Percentiles rank a stretch among this genome's conserved stretches.
Evolutionary conservation across 2,329 filamentous ascomycete genomes (phyloP).

Genomic region (Torrubiella hemipterigena): DNA sequence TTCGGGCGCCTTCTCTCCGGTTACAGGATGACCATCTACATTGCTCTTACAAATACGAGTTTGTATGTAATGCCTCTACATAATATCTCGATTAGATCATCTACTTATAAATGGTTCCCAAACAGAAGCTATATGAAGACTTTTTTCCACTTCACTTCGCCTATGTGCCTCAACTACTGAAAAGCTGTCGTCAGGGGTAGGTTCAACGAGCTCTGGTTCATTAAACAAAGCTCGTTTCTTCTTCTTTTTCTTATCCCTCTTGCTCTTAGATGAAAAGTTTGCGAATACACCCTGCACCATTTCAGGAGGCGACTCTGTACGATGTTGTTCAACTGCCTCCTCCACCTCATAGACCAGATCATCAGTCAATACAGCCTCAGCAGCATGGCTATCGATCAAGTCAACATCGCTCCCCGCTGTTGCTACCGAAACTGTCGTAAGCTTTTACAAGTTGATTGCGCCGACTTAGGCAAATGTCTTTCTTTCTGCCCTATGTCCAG

Average conservation of each 20-base stretch:
- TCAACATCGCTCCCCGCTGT: constrained; percentile 1
- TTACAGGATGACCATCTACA: constrained; percentile 20
- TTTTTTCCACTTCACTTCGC: constrained; percentile 1
- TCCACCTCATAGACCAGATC: not conserved
- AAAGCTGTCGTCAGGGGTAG: constrained; percentile 1
- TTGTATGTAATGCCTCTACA: no score
- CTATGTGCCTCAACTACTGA: not conserved
- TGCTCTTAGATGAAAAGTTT: not conserved
- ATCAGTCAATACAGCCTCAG: constrained; percentile 1
- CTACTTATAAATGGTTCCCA: no score
- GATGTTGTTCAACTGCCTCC: not conserved
- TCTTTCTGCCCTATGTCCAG: no score
- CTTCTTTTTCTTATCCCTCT: constrained; percentile 1
- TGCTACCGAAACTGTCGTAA: constrained; percentile 1
- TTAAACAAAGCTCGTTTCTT: not conserved
- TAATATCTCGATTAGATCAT: no score
- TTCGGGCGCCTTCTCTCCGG: constrained; percentile 25
- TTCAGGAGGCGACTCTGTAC: not conserved
- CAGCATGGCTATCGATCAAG: constrained; percentile 1
- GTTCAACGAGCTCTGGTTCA: constrained; percentile 2
- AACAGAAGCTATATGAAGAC: not conserved
- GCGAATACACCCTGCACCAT: not conserved
- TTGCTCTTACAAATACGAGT: constrained; percentile 11
- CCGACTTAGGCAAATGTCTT: no score
- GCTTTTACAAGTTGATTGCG: no score